Conservation (phyloP, 768 basidiomycete genomes). For the Macrolepiota fuliginosa region DNA sequence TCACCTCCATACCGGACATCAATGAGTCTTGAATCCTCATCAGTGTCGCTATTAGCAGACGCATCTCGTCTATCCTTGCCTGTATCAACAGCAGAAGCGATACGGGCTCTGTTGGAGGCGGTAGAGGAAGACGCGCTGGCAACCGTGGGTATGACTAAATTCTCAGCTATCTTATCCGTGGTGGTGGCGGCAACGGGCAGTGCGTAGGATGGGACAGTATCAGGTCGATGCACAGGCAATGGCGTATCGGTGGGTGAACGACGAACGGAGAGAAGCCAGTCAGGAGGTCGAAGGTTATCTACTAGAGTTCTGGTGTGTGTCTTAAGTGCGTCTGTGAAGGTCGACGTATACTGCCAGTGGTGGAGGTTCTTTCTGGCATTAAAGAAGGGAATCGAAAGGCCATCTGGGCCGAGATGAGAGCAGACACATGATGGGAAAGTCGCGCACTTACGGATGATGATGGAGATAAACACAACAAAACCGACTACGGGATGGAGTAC, state of each 20-base stretch:
- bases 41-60: neutral
- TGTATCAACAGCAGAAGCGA: neutral
- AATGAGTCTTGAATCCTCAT: neutral
- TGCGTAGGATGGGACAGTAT: neutral
- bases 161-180: neutral
- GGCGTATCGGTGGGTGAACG: conserved; percentile 8
- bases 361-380: conserved; percentile 36
- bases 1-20: neutral
- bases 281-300: conserved; percentile 37
- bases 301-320: neutral
- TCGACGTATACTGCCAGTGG: conserved; percentile 27
- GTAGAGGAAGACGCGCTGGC: neutral
- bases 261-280: conserved; percentile 38
- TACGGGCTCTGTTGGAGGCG: no score
- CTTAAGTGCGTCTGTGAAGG: conserved; percentile 37
- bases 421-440: neutral
- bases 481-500: conserved; percentile 80
- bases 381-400: conserved; percentile 70
- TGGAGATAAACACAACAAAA: conserved; percentile 85
- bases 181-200: neutral
- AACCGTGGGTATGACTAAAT: neutral
- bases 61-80: no score
- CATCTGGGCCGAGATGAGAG: conserved; percentile 39
- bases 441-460: conserved; percentile 64
- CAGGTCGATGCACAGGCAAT: neutral